Evolutionary conservation across 352 stramenopile genomes (phyloP).

Genomic region (Globisporangium cystogenes): DNA sequence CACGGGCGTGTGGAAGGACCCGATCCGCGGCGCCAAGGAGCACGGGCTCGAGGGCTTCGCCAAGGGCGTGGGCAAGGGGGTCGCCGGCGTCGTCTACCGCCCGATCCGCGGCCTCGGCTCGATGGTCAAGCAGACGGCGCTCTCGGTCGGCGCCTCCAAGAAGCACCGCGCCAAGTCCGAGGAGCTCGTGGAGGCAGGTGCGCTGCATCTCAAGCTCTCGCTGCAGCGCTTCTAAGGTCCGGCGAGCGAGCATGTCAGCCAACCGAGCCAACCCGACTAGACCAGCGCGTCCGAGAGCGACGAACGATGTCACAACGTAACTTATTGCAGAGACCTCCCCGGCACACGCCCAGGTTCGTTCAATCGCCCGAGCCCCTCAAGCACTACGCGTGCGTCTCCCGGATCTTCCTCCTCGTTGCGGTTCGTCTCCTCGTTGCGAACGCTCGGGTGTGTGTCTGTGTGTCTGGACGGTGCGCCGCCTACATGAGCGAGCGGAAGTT

Average conservation of each 20-base stretch:
- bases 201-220: constrained; percentile 52
- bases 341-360: neutral
- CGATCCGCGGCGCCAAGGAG: constrained; percentile 68
- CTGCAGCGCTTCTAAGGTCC: constrained; percentile 72
- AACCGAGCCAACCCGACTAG: too few relatives aligned
- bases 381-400: too few relatives aligned
- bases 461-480: too few relatives aligned
- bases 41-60: constrained; percentile 69
- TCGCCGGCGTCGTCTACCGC: constrained; percentile 63
- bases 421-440: too few relatives aligned
- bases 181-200: constrained; percentile 52
- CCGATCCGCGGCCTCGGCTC: constrained; percentile 66
- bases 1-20: constrained; percentile 73
- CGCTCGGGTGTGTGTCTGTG: too few relatives aligned
- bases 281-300: too few relatives aligned
- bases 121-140: constrained; percentile 74
- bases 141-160: constrained; percentile 51
- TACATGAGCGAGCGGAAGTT: constrained; percentile 72
- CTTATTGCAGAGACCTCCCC: neutral
- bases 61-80: constrained; percentile 62
- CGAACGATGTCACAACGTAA: neutral
- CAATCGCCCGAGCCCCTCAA: too few relatives aligned
- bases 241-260: too few relatives aligned
- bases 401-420: too few relatives aligned
- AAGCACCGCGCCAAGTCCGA: constrained; percentile 40